These are phyloP conservation scores for Abrus pulchellus DNA, from an alignment of 306 rosid species.

Conservation along the genomic window DNA sequence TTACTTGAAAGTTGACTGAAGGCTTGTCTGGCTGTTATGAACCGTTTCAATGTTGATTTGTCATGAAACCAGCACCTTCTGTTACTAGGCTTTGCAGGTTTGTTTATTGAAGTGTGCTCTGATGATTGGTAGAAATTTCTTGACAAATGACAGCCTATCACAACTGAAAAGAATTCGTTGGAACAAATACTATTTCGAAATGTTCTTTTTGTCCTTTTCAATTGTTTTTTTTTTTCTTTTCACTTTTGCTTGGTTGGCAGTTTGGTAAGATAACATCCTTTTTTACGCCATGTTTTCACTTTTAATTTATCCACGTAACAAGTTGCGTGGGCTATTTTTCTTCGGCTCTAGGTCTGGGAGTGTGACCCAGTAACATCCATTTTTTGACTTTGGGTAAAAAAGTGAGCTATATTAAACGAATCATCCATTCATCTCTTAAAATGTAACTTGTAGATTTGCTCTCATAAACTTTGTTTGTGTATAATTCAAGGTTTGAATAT, in stretches of 20 bases:
- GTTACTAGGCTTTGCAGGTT: slow-evolving; percentile 11
- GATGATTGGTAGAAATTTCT: slow-evolving; percentile 38
- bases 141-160: slow-evolving; percentile 31
- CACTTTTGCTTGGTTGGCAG: slow-evolving; percentile 26
- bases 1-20: slow-evolving; percentile 33
- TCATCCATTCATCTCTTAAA: too few species aligned
- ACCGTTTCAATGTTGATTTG: not conserved
- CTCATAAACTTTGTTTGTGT: too few species aligned
- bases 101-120: not conserved
- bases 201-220: slow-evolving; percentile 10
- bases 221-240: not conserved
- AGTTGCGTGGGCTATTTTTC: slow-evolving; percentile 12
- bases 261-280: slow-evolving; percentile 38
- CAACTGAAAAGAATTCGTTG: slow-evolving; percentile 37
- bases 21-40: slow-evolving; percentile 25
- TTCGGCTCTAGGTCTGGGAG: slow-evolving; percentile 33
- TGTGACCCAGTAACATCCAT: slow-evolving; percentile 44
- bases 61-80: slow-evolving; percentile 22
- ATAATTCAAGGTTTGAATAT: too few species aligned
- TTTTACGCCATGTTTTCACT: slow-evolving; percentile 38
- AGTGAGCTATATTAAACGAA: not conserved
- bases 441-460: too few species aligned
- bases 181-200: slow-evolving; percentile 27
- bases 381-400: not conserved
- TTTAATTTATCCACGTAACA: slow-evolving; percentile 23